Base-by-base conservation (phyloP, 805 yeast genomes). In the Groenewaldozyma salmanticensis region DNA sequence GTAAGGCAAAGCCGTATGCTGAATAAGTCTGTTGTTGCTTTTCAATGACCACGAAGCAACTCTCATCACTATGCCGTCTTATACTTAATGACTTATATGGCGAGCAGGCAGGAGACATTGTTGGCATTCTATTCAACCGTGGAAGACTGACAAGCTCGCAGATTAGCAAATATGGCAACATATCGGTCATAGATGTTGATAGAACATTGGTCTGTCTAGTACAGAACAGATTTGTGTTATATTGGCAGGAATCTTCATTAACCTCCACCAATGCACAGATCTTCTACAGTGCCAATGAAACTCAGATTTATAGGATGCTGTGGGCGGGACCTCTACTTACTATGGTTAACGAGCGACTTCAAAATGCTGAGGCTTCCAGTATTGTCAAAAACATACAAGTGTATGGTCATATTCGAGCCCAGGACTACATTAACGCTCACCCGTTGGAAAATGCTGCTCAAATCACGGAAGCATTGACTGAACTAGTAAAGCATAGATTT, bases 311-410 rank as follows among this genome's bases (percentile, higher is more conserved):
- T 47, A 60, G 72, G 42, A 64, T 86, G 40, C 59, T 87, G 15
- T 84, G 87, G 59, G 67, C 87, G 5, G 96, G 95, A 33, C 83
- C 81, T 40, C 76, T 87, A 45, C 67, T 86, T 59, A 70, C 38
- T 67, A 67, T 44, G 67, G 48, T 50, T 5, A 41, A 42, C 15
- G 49, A 53, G 4, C 39, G 29, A 27, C 40, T 44, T 21, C 39
- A 37, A 3, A 37, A 38, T 16, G 39, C 72, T 16, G 64, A 60
- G 21, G 64, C 52, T 36, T 70, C 74, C 13, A 76, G 75, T 39
- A 71, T 83, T 18, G 65, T 83, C 9, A 86, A 80, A 52, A 81
- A 81, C 52, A 62, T 86, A 34, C 57, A 84, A n/a, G 70, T 75
- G 3, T 63, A 75, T 40, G 96, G 95, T 0, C 77, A 78, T 51